Percentiles rank a stretch among this genome's conserved stretches.
phyloP scores from a whole-genome alignment of 768 basidiomycete species.

The Astraeus odoratus region DNA sequence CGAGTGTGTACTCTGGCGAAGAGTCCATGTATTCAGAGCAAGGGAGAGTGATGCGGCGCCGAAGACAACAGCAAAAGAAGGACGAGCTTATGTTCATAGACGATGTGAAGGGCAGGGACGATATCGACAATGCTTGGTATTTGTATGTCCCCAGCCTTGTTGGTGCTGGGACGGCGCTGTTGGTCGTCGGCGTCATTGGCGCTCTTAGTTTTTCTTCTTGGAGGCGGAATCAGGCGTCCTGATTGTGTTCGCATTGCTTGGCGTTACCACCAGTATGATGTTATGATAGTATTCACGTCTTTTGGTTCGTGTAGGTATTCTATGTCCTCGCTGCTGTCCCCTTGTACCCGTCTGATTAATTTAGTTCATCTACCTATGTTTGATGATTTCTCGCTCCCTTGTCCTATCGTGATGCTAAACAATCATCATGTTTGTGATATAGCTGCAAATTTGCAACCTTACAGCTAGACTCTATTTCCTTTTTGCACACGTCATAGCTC shows the following conservation, averaged over 20 bases:
- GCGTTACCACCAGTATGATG: neutral
- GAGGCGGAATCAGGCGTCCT: constrained; percentile 60
- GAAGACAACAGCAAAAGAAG: constrained; percentile 41
- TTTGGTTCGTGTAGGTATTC: neutral
- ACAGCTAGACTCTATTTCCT: too few species aligned
- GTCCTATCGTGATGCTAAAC: too few species aligned
- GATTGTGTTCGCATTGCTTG: constrained; percentile 2
- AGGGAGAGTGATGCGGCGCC: constrained; percentile 32
- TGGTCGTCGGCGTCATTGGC: constrained; percentile 73
- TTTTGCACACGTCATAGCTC: too few species aligned
- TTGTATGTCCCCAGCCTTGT: constrained; percentile 72
- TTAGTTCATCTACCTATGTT: too few species aligned
- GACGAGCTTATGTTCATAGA: constrained; percentile 46
- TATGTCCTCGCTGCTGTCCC: neutral
- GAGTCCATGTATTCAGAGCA: constrained; percentile 24
- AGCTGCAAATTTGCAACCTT: too few species aligned
- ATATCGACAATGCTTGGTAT: constrained; percentile 72
- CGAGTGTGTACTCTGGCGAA: constrained; percentile 22
- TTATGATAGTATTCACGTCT: neutral
- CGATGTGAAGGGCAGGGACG: constrained; percentile 40
- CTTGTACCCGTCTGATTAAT: neutral
- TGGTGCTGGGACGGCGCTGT: constrained; percentile 76
- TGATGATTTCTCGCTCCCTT: too few species aligned
- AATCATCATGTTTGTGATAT: too few species aligned
- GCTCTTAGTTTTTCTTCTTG: constrained; percentile 69